phyloP scores from a whole-genome alignment of 768 basidiomycete species.

The Cystofilobasidium macerans region DNA sequence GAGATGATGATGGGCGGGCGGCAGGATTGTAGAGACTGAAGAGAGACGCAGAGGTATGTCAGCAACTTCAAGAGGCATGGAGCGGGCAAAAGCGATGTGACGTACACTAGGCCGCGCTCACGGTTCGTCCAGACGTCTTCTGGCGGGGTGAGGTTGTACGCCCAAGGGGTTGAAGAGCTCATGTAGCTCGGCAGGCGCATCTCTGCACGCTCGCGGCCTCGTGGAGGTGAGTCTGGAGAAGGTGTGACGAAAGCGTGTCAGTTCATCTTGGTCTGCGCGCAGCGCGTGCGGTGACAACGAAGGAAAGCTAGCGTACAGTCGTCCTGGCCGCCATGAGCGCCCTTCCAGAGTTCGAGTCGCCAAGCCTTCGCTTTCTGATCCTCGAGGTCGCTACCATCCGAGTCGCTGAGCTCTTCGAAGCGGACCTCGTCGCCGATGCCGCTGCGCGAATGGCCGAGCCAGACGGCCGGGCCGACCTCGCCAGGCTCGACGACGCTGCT shows the following conservation, averaged over 20 bases:
- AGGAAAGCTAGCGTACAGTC: too few species aligned
- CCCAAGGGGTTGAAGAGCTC: background rate
- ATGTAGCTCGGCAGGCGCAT: slow-evolving; percentile 2
- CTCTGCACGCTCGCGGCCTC: background rate
- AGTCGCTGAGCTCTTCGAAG: background rate
- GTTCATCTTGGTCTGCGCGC: too few species aligned
- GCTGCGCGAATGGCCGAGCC: slow-evolving; percentile 8
- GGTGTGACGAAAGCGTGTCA: too few species aligned
- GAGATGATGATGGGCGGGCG: background rate
- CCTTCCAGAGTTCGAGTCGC: background rate
- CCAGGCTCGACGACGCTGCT: slow-evolving; percentile 8
- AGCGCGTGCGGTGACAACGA: too few species aligned
- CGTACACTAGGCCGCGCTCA: slow-evolving; percentile 1
- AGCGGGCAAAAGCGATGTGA: background rate
- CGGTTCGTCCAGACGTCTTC: background rate
- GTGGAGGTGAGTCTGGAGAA: background rate
- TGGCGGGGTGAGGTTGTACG: background rate
- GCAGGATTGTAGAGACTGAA: slow-evolving; percentile 4
- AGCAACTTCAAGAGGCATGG: background rate
- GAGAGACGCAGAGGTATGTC: background rate
- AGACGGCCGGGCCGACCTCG: slow-evolving; percentile 13
- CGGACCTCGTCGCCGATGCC: slow-evolving; percentile 4
- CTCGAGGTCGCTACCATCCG: background rate
- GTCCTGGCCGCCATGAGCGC: too few species aligned
- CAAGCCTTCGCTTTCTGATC: background rate